These are phyloP conservation scores for Lactarius tabidus DNA, from an alignment of 768 basidiomycete genomes.

Conservation along the genomic window DNA sequence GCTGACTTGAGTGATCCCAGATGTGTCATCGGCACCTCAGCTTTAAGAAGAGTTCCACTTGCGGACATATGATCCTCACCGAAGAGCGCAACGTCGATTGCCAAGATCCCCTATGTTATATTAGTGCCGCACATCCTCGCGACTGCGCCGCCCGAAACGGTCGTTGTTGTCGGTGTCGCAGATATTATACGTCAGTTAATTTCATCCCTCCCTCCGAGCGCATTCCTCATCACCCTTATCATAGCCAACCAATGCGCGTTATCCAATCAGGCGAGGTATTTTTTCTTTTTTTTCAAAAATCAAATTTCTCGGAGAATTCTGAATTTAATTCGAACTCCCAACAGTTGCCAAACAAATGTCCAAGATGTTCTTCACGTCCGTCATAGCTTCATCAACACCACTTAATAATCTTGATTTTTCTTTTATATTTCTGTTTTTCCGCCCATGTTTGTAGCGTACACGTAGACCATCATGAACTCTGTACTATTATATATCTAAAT, in stretches of 20 bases:
- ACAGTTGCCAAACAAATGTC: conserved; percentile 12
- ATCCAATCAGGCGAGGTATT: conserved; percentile 41
- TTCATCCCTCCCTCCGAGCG: background rate
- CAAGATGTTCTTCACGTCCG: conserved; percentile 2
- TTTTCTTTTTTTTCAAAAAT: background rate
- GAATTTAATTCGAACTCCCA: background rate
- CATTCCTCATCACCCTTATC: conserved; percentile 3
- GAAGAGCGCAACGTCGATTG: conserved; percentile 53
- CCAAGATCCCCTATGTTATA: conserved; percentile 37
- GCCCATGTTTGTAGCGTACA: conserved; percentile 6
- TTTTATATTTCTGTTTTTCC: background rate
- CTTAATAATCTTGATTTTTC: background rate
- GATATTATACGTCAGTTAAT: conserved; percentile 48
- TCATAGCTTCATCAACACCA: background rate
- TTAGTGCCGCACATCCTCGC: conserved; percentile 48
- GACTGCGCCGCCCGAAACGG: conserved; percentile 37
- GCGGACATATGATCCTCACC: conserved; percentile 52
- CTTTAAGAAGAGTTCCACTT: conserved; percentile 46
- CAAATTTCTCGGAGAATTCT: background rate
- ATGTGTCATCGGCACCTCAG: conserved; percentile 67
- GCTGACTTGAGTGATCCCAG: conserved; percentile 11
- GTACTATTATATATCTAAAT: conserved; percentile 33
- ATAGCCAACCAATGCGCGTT: conserved; percentile 53
- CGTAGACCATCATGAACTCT: conserved; percentile 8
- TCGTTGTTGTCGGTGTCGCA: conserved; percentile 40